phyloP scores from a whole-genome alignment of 1,284 basidiomycete species.

The Heterobasidion occidentale region DNA sequence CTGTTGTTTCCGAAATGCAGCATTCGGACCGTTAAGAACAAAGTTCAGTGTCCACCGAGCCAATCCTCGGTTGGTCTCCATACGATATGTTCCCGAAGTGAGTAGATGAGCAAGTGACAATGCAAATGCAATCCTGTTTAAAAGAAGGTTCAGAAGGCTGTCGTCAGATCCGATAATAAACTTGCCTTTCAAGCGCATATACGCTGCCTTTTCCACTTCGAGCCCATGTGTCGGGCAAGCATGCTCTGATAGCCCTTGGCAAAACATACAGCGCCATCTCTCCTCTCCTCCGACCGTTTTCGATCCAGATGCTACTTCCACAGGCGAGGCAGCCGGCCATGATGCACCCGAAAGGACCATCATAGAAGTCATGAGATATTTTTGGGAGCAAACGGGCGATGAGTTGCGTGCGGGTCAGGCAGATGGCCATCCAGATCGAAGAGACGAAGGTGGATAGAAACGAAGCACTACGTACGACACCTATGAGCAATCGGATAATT shows the following conservation, averaged over 20 bases:
- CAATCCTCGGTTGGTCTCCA: slow-evolving; percentile 58
- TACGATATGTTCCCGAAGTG: slow-evolving; percentile 52
- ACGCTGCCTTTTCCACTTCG: slow-evolving; percentile 31
- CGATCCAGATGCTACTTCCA: slow-evolving; percentile 69
- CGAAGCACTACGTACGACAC: slow-evolving; percentile 53
- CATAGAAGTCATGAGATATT: slow-evolving; percentile 69
- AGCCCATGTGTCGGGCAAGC: slow-evolving; percentile 45
- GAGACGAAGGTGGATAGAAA: slow-evolving; percentile 69
- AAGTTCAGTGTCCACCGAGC: slow-evolving; percentile 64
- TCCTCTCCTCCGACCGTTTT: slow-evolving; percentile 57
- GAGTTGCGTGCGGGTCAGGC: slow-evolving; percentile 55
- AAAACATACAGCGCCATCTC: slow-evolving; percentile 76
- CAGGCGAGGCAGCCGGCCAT: slow-evolving; percentile 64
- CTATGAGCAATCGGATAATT: slow-evolving; percentile 33
- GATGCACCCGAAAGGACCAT: slow-evolving; percentile 62
- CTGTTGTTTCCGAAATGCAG: slow-evolving; percentile 40
- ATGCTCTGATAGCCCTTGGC: slow-evolving; percentile 57
- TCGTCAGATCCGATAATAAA: slow-evolving; percentile 4
- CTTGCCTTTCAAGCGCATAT: slow-evolving; percentile 44
- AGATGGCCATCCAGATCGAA: slow-evolving; percentile 61
- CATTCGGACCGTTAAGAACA: slow-evolving; percentile 49
- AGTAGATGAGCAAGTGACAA: slow-evolving; percentile 58
- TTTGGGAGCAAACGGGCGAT: slow-evolving; percentile 54
- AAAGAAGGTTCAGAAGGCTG: slow-evolving; percentile 15
- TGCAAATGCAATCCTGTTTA: slow-evolving; percentile 38